phyloP scores from a whole-genome alignment of 352 stramenopile genomes.

The Aphanomyces euteiches region DNA sequence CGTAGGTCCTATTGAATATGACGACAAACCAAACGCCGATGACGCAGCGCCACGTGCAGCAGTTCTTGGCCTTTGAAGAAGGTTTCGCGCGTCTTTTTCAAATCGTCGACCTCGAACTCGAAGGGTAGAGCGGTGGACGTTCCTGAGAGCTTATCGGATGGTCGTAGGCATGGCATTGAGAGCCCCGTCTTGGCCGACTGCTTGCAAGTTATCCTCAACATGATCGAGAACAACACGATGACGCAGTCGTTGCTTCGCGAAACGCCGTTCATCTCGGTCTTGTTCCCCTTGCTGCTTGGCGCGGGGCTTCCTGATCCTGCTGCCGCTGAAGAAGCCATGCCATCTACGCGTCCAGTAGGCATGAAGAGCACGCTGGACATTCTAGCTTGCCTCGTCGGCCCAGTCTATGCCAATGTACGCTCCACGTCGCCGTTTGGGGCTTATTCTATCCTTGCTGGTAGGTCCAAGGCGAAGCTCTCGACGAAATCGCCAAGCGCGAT shows the following conservation, averaged over 20 bases:
- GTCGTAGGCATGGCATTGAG: constrained; percentile 34
- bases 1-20: constrained; percentile 52
- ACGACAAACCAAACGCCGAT: constrained; percentile 54
- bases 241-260: constrained; percentile 71
- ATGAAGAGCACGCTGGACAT: constrained; percentile 62
- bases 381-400: constrained; percentile 56
- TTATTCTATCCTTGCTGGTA: not conserved
- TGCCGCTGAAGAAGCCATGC: constrained; percentile 27
- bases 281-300: constrained; percentile 50
- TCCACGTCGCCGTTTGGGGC: not conserved
- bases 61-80: constrained; percentile 80
- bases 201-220: constrained; percentile 76
- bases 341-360: constrained; percentile 44
- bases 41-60: constrained; percentile 44
- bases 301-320: constrained; percentile 4
- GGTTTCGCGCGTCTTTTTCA: constrained; percentile 68
- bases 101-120: constrained; percentile 56
- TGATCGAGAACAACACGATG: constrained; percentile 73
- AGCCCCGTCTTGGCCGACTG: constrained; percentile 64
- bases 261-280: constrained; percentile 44
- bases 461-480: constrained; percentile 37
- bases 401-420: constrained; percentile 51
- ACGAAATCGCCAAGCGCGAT: constrained; percentile 56
- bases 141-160: not conserved
- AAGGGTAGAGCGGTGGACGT: constrained; percentile 37